Conservation (phyloP, 768 basidiomycete species). For the Baorangia bicolor region DNA sequence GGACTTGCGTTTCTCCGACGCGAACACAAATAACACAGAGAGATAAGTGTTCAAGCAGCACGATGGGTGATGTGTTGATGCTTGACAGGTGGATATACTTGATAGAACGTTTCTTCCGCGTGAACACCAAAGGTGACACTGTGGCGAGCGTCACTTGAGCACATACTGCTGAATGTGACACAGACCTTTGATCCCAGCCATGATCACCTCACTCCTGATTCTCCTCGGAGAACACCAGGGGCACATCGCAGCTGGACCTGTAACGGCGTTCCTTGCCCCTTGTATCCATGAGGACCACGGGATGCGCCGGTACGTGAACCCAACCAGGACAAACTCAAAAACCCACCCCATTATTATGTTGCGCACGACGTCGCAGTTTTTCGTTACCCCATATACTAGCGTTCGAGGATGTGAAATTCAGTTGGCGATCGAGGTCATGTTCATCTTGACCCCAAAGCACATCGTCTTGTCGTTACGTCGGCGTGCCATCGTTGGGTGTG, state of each 20-base stretch:
- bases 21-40: neutral
- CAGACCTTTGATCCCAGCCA: too few relatives aligned
- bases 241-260: neutral
- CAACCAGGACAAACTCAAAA: neutral
- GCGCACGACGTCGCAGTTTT: neutral
- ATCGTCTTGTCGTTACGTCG: neutral
- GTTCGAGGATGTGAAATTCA: constrained; percentile 6
- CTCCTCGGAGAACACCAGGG: neutral
- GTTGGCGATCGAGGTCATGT: neutral
- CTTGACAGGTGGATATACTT: neutral
- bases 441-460: neutral
- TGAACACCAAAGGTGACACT: too few relatives aligned
- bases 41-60: neutral
- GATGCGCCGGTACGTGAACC: neutral
- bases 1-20: neutral
- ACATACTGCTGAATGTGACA: too few relatives aligned
- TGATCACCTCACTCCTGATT: too few relatives aligned
- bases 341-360: neutral
- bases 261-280: neutral
- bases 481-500: neutral
- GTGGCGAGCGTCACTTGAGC: neutral
- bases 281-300: too few relatives aligned
- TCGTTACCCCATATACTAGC: neutral
- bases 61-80: constrained; percentile 3
- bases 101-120: neutral